Base-by-base conservation (phyloP, 768 basidiomycete genomes). In the Suillus sp. region DNA sequence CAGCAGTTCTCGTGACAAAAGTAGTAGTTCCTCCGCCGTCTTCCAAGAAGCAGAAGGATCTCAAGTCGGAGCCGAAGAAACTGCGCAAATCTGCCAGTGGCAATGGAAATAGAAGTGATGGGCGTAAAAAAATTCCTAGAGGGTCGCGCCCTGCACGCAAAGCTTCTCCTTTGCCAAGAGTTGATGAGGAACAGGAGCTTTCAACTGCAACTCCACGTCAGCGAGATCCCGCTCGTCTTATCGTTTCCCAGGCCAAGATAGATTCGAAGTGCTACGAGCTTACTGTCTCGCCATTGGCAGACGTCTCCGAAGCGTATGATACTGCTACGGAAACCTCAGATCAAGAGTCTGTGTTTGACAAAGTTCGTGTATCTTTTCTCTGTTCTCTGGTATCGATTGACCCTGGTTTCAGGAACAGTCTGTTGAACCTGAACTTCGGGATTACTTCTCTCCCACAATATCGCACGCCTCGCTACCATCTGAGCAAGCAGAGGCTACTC, bases 241-340 rank as follows among this genome's bases (percentile, higher is more conserved):
- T 71, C 20, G 64, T 81, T 42, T 71, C 79, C 18, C 88, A 91
- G 70, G 80, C 79, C 3, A 75, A 79, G 47, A 86, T 89, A 59
- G 86, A 91, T 68, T 85, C 91, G n/a, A 84, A 83, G 57, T 92
- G 91, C 76, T 91, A 92, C 70, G 91, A 91, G 69, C 72, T 92
- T 66, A 93, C 91, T 5, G 91, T 93, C 66, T 78, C 83, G 69
- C 91, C 91, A 50, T 75, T 93, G 67, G 91, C 91, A 42, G 91
- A 93, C 73, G 86, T 93, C 55, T 88, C 81, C 47, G 79, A 83
- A 65, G 91, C 91, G 0, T 91, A 89, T 70, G 87, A 87, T 55
- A 75, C 78, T 34, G 67, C 55, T 10, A 57, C 55, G 25, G 55
- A 57, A 69, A 64, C 66, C 76, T 22, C 73, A 72, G 32, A 69